Conservation (phyloP, 2,329 filamentous ascomycete species). For the Pestalotiopsis sp. region DNA sequence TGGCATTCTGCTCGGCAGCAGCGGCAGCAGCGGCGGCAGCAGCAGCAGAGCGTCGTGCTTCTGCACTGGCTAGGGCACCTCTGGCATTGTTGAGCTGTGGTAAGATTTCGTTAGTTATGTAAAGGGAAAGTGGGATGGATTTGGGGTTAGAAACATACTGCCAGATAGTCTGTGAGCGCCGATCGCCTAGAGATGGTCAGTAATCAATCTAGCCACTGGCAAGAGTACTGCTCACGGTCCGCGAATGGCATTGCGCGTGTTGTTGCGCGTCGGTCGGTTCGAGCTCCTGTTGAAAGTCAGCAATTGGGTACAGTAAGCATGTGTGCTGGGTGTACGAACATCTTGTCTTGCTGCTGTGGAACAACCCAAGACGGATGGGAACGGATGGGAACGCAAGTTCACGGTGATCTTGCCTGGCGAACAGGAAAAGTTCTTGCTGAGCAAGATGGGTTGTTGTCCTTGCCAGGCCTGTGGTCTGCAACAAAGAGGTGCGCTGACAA, state of each 20-base stretch:
- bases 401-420: too few relatives aligned
- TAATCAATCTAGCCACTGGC: neutral
- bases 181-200: constrained; percentile 20
- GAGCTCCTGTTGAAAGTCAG: constrained; percentile 14
- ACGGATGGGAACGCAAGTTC: neutral
- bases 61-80: constrained; percentile 22
- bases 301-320: neutral
- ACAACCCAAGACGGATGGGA: neutral
- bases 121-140: neutral
- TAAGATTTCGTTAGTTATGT: neutral
- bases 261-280: constrained; percentile 17
- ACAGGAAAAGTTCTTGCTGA: neutral
- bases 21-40: constrained; percentile 16
- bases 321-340: neutral
- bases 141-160: constrained; percentile 13
- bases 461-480: neutral
- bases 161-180: constrained; percentile 32
- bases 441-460: neutral
- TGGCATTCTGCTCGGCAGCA: constrained; percentile 6
- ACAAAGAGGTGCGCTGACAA: neutral
- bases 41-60: constrained; percentile 23
- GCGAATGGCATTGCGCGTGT: constrained; percentile 21
- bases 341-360: neutral
- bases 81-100: neutral
- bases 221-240: constrained; percentile 24